These are phyloP conservation scores for Dujonia santamariae DNA, from an alignment of 1,139 yeast species.

Conservation along the genomic window DNA sequence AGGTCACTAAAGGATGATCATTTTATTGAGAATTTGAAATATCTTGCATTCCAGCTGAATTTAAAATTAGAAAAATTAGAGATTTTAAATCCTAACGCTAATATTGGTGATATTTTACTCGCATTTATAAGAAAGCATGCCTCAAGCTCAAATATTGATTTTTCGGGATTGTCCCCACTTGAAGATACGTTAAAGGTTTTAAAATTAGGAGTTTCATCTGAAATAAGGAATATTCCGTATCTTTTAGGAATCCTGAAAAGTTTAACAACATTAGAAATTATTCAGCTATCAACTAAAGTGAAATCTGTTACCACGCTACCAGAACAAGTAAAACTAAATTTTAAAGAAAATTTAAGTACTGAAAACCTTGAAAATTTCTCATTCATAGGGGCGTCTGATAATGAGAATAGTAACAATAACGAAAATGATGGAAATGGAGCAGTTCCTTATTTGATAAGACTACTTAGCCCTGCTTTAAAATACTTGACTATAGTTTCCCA, in stretches of 20 bases:
- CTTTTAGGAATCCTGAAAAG: constrained; percentile 21
- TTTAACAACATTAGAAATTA: constrained; percentile 22
- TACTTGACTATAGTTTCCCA: constrained; percentile 10
- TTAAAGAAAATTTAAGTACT: neutral
- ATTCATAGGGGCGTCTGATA: neutral
- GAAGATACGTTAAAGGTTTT: constrained; percentile 1
- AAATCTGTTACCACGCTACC: neutral
- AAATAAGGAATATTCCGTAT: constrained; percentile 6
- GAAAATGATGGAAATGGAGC: neutral
- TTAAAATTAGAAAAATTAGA: constrained; percentile 22
- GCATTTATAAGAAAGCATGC: neutral
- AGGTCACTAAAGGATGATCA: constrained; percentile 22
- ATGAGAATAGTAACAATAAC: neutral
- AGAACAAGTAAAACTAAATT: constrained; percentile 1
- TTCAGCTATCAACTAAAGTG: constrained; percentile 9
- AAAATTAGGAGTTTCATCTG: constrained; percentile 5
- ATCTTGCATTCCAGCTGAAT: constrained; percentile 10
- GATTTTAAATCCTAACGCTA: constrained; percentile 17
- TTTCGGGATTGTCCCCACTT: constrained; percentile 3
- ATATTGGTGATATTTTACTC: constrained; percentile 7
- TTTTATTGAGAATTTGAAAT: constrained; percentile 11
- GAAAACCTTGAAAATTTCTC: neutral
- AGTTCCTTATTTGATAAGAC: neutral
- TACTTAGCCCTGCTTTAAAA: neutral
- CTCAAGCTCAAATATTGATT: neutral